phyloP scores from a whole-genome alignment of 1,284 basidiomycete genomes.

The Stygiomarasmius scandens region DNA sequence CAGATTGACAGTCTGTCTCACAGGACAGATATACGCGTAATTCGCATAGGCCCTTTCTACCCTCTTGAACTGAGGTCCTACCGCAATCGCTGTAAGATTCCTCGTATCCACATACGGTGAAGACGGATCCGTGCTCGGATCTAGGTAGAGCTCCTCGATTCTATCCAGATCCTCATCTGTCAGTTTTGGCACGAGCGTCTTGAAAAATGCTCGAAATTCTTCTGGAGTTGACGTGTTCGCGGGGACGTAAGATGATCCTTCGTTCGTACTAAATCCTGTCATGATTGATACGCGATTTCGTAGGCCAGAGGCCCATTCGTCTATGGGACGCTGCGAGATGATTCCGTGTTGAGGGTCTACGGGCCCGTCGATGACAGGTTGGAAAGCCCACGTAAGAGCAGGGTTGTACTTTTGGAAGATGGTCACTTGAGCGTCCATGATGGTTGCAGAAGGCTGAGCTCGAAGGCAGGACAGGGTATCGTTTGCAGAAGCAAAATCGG shows the following conservation, averaged over 20 bases:
- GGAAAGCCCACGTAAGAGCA: not conserved
- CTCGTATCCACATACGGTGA: not conserved
- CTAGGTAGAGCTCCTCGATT: not conserved
- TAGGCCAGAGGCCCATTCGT: not conserved
- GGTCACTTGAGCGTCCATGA: not conserved
- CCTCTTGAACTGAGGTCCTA: slow-evolving; percentile 1
- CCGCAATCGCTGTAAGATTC: not conserved
- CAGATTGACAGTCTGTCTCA: not conserved
- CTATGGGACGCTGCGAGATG: not conserved
- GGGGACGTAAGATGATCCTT: slow-evolving; percentile 2
- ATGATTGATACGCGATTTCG: not conserved
- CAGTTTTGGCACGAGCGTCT: not conserved
- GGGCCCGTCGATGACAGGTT: slow-evolving; percentile 1
- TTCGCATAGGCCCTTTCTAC: not conserved
- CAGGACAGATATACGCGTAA: slow-evolving; percentile 3
- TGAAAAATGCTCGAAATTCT: not conserved
- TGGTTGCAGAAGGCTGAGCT: not conserved
- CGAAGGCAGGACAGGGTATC: not conserved
- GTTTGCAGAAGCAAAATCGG: not conserved
- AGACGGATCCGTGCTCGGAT: not conserved
- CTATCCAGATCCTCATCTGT: not conserved
- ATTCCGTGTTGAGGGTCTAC: not conserved
- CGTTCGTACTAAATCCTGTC: slow-evolving; percentile 2
- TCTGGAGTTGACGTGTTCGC: not conserved
- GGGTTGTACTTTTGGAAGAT: slow-evolving; percentile 1